phyloP scores from a whole-genome alignment of 148 eudicot genomes.

The Cornus florida region DNA sequence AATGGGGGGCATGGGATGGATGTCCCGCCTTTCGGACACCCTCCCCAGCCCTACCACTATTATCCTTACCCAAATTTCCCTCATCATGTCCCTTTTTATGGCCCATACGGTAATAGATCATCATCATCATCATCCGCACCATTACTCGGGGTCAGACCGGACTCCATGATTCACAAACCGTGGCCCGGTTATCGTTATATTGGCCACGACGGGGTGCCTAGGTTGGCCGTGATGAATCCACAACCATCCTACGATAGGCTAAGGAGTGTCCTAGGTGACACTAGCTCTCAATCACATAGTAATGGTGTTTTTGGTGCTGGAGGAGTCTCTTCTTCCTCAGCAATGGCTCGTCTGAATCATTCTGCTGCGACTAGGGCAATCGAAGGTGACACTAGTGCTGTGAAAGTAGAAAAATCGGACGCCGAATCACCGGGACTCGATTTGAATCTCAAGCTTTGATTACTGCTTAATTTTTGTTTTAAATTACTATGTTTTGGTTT shows the following conservation, averaged over 20 bases:
- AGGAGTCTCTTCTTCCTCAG: not conserved
- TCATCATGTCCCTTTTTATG: too few relatives aligned
- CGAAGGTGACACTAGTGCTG: too few relatives aligned
- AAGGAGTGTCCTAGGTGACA: too few relatives aligned
- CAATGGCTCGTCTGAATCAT: too few relatives aligned
- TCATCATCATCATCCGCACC: too few relatives aligned
- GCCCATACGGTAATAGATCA: too few relatives aligned
- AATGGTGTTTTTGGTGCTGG: not conserved
- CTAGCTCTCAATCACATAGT: too few relatives aligned
- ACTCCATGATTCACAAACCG: not conserved
- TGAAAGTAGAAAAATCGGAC: not conserved
- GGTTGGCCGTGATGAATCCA: not conserved
- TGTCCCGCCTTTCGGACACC: not conserved
- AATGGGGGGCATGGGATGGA: not conserved
- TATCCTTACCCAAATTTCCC: not conserved
- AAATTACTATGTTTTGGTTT: too few relatives aligned
- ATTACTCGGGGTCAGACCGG: not conserved
- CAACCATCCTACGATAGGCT: too few relatives aligned
- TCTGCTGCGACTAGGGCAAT: too few relatives aligned
- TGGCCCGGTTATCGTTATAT: not conserved
- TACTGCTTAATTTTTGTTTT: too few relatives aligned
- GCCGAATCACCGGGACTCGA: not conserved
- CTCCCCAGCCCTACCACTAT: not conserved
- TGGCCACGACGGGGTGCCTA: not conserved
- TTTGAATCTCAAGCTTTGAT: slow-evolving; percentile 14